Evolutionary conservation across 2,329 filamentous ascomycete species (phyloP).

Genomic region (Dothistroma pini): DNA sequence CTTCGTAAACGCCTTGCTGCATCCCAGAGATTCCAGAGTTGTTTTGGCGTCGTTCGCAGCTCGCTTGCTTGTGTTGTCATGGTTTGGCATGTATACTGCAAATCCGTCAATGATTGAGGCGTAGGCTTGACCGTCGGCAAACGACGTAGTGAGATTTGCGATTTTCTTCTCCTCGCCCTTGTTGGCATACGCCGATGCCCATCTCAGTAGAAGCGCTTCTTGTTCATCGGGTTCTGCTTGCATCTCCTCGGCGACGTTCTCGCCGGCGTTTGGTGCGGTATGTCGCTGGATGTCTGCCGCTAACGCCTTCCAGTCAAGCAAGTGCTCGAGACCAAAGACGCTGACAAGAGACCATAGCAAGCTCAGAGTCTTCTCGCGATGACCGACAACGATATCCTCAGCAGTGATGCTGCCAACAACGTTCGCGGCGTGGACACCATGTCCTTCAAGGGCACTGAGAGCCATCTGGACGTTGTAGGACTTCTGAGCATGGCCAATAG

Average conservation of each 20-base stretch:
- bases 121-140: conserved; percentile 54
- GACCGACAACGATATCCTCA: conserved; percentile 60
- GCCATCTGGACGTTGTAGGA: conserved; percentile 58
- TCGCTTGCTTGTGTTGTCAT: background rate
- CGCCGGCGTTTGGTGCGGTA: no score
- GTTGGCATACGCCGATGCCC: conserved; percentile 48
- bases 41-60: background rate
- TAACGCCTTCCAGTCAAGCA: conserved; percentile 56
- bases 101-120: conserved; percentile 57
- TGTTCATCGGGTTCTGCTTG: no score
- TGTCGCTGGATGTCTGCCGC: conserved; percentile 41
- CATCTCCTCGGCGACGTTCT: no score
- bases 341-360: conserved; percentile 59
- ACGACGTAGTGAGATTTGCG: conserved; percentile 56
- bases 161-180: conserved; percentile 36
- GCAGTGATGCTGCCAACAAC: conserved; percentile 47
- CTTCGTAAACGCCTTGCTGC: conserved; percentile 43
- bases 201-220: conserved; percentile 49
- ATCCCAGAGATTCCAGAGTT: conserved; percentile 40
- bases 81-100: conserved; percentile 40
- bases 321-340: conserved; percentile 51
- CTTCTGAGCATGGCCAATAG: conserved; percentile 53
- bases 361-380: conserved; percentile 60
- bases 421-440: conserved; percentile 40
- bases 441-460: conserved; percentile 49